These are phyloP conservation scores for Graphilbum ipis-grandicollis DNA, from an alignment of 2,329 filamentous ascomycete genomes.

Conservation along the genomic window DNA sequence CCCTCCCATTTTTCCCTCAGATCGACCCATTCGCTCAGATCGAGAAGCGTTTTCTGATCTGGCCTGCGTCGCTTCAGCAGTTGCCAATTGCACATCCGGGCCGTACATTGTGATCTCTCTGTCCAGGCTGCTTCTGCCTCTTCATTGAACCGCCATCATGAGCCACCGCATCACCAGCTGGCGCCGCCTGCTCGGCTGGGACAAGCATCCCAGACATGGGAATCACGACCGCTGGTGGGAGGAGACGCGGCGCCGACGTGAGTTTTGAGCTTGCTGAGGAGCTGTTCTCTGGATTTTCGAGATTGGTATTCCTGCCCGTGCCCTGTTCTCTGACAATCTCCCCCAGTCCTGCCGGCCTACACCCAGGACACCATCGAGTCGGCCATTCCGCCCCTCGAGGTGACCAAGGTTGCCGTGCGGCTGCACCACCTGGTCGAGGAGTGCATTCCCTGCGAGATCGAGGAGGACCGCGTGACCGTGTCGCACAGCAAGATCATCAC, in stretches of 20 bases:
- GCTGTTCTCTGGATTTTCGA: too few relatives aligned
- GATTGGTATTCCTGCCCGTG: background rate
- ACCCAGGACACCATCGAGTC: slow-evolving; percentile 41
- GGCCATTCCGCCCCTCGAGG: slow-evolving; percentile 57
- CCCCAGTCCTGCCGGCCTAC: slow-evolving; percentile 48
- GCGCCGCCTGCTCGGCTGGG: slow-evolving; percentile 16
- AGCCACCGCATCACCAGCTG: slow-evolving; percentile 6
- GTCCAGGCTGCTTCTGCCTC: background rate
- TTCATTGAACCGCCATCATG: background rate
- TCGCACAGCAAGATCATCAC: slow-evolving; percentile 82
- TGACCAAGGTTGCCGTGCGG: slow-evolving; percentile 78
- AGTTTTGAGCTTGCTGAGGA: too few relatives aligned
- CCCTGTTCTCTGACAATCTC: background rate
- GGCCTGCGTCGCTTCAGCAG: too few relatives aligned
- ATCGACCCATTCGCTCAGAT: too few relatives aligned
- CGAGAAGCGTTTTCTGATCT: too few relatives aligned
- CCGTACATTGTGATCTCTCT: too few relatives aligned
- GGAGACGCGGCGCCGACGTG: slow-evolving; percentile 14
- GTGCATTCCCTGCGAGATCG: slow-evolving; percentile 78
- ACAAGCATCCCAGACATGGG: slow-evolving; percentile 11
- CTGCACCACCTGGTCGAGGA: slow-evolving; percentile 83
- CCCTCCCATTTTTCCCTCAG: too few relatives aligned
- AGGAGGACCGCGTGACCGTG: slow-evolving; percentile 54
- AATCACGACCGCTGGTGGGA: slow-evolving; percentile 14
- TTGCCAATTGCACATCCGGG: too few relatives aligned